Evolutionary conservation across 2,329 filamentous ascomycete genomes (phyloP).

Genomic region (Ilyonectria robusta): DNA sequence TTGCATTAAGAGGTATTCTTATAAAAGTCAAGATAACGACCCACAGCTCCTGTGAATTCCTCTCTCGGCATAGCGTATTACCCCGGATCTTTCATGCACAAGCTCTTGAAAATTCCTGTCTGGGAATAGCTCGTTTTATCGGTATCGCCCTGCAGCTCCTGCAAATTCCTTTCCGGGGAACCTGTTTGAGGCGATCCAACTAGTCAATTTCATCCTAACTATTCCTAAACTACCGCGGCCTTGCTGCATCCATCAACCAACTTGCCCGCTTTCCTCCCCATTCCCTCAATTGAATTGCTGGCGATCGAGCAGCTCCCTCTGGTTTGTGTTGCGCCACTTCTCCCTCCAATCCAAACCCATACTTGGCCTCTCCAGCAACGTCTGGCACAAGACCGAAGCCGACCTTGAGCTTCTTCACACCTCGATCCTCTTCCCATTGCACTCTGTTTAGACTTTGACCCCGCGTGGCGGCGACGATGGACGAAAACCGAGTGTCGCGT

Average conservation of each 20-base stretch:
- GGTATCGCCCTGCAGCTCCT: background rate
- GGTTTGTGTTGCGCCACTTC: constrained; percentile 6
- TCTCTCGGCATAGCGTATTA: background rate
- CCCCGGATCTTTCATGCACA: background rate
- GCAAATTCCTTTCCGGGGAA: background rate
- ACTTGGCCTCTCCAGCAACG: background rate
- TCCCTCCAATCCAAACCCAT: constrained; percentile 16
- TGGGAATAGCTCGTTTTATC: background rate
- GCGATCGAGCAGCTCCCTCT: background rate
- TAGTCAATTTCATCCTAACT: background rate
- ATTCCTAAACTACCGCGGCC: background rate
- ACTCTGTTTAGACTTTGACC: constrained; percentile 16
- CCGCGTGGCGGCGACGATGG: constrained; percentile 33
- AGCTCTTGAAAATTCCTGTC: constrained; percentile 7
- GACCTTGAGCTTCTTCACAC: constrained; percentile 8
- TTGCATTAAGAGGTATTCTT: background rate
- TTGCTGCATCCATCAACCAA: background rate
- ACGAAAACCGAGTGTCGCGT: constrained; percentile 38
- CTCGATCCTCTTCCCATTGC: background rate
- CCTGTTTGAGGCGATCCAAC: background rate
- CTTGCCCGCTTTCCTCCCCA: constrained; percentile 4
- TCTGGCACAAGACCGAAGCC: constrained; percentile 9
- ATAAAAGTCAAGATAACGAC: background rate
- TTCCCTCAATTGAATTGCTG: background rate
- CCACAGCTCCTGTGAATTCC: background rate